Evolutionary conservation across 108 stramenopile species (phyloP), one percentile per base, ranked within the genome.

Genomic region (Skeletonema costatum): DNA sequence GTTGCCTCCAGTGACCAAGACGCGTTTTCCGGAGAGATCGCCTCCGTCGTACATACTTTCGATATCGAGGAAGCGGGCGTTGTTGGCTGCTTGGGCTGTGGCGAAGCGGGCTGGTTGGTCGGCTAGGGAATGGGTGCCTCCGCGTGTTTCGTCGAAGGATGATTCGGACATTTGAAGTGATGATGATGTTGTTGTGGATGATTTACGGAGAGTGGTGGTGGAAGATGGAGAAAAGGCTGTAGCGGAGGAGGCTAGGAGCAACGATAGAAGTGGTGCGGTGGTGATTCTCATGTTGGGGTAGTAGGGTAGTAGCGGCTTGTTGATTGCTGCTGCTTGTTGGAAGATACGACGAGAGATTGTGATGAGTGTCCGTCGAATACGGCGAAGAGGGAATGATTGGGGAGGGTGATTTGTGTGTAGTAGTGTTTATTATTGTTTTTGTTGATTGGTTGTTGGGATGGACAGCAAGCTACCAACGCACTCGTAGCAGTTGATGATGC

Each of bases 1-100:
- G 63, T 94, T 95, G 30, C 94, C 97, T 17, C 95, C 97, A 4
- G 94, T 93, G 56, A 97, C 92, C 25, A 96, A 61, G 16, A 96
- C 91, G 25, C 90, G 86, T 73, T 93, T 93, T 41, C 92, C 92
- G 16, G 79, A 73, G 14, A 93, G 60, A 17, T 87, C 87, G 6
- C 80, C 72, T 13, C 87, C 87, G 60, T 92, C 82, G 68, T 87
- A 93, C 42, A 92, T 85, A 38, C 60, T 79, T 32, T 80, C 73
- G 60, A 95, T 95, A 68, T 95, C 86, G 62, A 93, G 80, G 25
- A 66, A 91, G 8, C 92, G 88, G 63, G 82, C 51, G 73, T 93
- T 88, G 46, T 92, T 86, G 10, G 77, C 85, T 21, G 75, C 71
- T 64, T 92, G 86, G 60, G 90, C 93, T 25, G 80, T 79, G 51